phyloP scores from a whole-genome alignment of 129 eudicot species.

The carrot (Daucus carota) region DNA sequence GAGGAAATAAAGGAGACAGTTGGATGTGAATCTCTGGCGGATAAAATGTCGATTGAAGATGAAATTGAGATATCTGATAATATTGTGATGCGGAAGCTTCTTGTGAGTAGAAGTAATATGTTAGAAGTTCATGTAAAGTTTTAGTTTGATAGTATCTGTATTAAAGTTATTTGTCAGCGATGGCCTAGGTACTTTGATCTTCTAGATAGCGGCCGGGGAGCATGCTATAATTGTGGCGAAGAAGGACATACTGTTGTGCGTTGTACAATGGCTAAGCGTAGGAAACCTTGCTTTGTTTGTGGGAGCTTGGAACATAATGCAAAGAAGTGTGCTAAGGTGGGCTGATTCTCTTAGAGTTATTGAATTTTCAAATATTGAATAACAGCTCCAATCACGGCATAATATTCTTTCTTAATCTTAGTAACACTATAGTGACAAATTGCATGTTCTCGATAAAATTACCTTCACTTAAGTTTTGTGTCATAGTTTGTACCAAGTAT shows the following conservation, averaged over 20 bases:
- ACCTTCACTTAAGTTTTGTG: background rate
- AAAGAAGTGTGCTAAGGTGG: constrained; percentile 71
- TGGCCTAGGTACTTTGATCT: constrained; percentile 99
- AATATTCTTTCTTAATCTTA: background rate
- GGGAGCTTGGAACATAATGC: constrained; percentile 94
- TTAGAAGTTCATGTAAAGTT: constrained; percentile 21
- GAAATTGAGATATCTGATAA: constrained; percentile 56
- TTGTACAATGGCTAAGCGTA: constrained; percentile 70
- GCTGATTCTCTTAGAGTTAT: background rate
- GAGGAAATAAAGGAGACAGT: constrained; percentile 30
- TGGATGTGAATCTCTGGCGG: constrained; percentile 22
- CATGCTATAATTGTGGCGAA: constrained; percentile 98
- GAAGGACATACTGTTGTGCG: constrained; percentile 66
- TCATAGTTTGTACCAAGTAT: no score
- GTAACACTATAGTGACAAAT: background rate
- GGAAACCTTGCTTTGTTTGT: constrained; percentile 90
- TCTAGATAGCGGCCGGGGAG: constrained; percentile 90
- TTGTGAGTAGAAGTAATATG: constrained; percentile 66
- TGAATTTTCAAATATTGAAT: background rate
- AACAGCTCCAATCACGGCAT: background rate
- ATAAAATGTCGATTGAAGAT: constrained; percentile 22
- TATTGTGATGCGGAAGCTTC: constrained; percentile 75
- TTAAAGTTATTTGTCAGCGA: constrained; percentile 47
- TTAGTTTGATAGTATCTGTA: constrained; percentile 22
- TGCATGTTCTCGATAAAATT: background rate